Evolutionary conservation across 768 basidiomycete genomes (phyloP).

Genomic region (Udeniomyces megalosporus): DNA sequence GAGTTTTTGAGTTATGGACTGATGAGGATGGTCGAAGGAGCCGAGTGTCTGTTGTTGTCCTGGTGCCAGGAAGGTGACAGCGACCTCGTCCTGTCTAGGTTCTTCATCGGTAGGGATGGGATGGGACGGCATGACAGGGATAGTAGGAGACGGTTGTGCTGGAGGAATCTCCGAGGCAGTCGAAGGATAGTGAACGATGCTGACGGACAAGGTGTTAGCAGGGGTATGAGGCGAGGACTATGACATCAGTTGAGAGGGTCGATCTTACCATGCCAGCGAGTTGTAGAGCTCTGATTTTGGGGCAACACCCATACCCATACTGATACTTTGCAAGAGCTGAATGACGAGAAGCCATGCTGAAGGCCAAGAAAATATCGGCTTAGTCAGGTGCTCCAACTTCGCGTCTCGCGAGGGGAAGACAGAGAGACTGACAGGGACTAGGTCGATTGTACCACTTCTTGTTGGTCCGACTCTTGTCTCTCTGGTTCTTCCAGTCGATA

Average conservation of each 20-base stretch:
- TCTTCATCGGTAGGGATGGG: background rate
- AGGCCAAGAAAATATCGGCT: background rate
- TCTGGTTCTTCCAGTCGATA: background rate
- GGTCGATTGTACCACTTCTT: background rate
- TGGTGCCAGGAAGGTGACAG: background rate
- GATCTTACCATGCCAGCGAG: background rate
- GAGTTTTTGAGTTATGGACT: background rate
- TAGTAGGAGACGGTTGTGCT: background rate
- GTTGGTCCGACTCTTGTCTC: background rate
- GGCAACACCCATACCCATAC: conserved; percentile 5
- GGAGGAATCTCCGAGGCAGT: background rate
- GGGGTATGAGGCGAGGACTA: background rate
- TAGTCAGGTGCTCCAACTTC: background rate
- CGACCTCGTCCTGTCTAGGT: background rate
- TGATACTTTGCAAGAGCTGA: conserved; percentile 1
- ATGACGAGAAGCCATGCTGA: background rate
- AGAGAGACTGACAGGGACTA: background rate
- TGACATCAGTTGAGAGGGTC: background rate
- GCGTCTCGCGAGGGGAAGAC: background rate
- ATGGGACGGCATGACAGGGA: background rate
- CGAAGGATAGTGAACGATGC: conserved; percentile 13
- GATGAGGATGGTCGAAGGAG: background rate
- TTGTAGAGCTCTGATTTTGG: conserved; percentile 9
- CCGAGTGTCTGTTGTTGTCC: too few relatives aligned
- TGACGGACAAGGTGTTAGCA: background rate